A percentile compares a stretch with the other conserved stretches of the same genome.
Evolutionary conservation across 1,284 basidiomycete species (phyloP).

Genomic region (Xerocomus nothofagi): DNA sequence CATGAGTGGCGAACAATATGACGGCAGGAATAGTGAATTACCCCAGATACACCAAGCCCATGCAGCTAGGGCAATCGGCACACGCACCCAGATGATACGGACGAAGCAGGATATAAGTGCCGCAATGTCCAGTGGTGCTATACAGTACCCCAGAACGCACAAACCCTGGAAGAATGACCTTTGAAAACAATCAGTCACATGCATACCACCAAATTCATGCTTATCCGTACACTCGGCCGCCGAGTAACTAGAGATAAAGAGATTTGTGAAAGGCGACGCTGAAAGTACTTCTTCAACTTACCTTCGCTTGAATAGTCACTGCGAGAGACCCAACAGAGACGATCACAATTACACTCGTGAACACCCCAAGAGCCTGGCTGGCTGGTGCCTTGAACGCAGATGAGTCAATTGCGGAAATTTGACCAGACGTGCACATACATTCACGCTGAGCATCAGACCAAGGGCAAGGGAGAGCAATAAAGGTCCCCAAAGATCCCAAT

Average conservation of each 20-base stretch:
- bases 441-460: conserved; percentile 86
- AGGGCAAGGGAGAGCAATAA: conserved; percentile 82
- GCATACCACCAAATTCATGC: background rate
- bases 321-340: conserved; percentile 86
- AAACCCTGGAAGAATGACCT: conserved; percentile 96
- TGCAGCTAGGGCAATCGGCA: conserved; percentile 78
- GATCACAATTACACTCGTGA: conserved; percentile 90
- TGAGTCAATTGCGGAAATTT: background rate
- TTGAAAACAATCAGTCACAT: conserved; percentile 9
- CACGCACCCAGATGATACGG: conserved; percentile 80
- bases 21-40: conserved; percentile 39
- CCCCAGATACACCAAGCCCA: conserved; percentile 98
- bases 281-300: conserved; percentile 27
- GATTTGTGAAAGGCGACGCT: conserved; percentile 3
- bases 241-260: conserved; percentile 63
- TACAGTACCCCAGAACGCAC: conserved; percentile 89
- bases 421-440: conserved; percentile 51
- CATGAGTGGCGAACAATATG: background rate
- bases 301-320: conserved; percentile 92
- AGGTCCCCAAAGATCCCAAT: conserved; percentile 98
- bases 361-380: conserved; percentile 82
- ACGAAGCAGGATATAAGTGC: conserved; percentile 87
- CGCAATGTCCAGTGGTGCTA: conserved; percentile 87
- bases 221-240: conserved; percentile 81
- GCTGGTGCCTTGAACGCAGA: conserved; percentile 65